Conservation (phyloP, 805 yeast genomes). For the Osmozyma mogii region DNA sequence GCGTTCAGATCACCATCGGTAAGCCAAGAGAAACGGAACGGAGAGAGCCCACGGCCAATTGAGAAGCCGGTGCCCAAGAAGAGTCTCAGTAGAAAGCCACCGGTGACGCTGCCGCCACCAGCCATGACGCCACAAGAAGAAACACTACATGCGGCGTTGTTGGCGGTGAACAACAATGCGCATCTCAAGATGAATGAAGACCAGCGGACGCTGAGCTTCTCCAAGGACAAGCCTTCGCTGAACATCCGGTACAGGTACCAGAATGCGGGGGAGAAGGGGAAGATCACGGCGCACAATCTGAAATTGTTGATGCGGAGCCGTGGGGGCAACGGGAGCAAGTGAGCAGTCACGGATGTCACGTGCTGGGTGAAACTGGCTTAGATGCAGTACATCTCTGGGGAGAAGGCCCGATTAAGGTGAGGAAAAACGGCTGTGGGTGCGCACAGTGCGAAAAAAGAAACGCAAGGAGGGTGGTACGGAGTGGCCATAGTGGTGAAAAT, state of each 20-base stretch:
- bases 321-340: conserved; percentile 27
- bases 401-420: no score
- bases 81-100: conserved; percentile 3
- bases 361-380: neutral
- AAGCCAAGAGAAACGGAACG: conserved; percentile 2
- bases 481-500: conserved; percentile 1
- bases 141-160: conserved; percentile 36
- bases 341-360: conserved; percentile 9
- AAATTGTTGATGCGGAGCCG: conserved; percentile 52
- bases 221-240: conserved; percentile 22
- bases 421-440: no score
- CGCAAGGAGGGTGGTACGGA: no score
- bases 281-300: conserved; percentile 52
- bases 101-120: conserved; percentile 5
- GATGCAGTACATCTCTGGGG: neutral
- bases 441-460: no score
- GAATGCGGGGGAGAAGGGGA: conserved; percentile 3
- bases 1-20: conserved; percentile 7
- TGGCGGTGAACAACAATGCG: conserved; percentile 32
- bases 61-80: conserved; percentile 4
- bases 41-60: conserved; percentile 28
- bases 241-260: conserved; percentile 4
- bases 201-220: conserved; percentile 32
- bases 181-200: conserved; percentile 14
- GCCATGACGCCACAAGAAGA: conserved; percentile 11